Conservation (phyloP, 140 eudicot species). For the Cichorium intybus region DNA sequence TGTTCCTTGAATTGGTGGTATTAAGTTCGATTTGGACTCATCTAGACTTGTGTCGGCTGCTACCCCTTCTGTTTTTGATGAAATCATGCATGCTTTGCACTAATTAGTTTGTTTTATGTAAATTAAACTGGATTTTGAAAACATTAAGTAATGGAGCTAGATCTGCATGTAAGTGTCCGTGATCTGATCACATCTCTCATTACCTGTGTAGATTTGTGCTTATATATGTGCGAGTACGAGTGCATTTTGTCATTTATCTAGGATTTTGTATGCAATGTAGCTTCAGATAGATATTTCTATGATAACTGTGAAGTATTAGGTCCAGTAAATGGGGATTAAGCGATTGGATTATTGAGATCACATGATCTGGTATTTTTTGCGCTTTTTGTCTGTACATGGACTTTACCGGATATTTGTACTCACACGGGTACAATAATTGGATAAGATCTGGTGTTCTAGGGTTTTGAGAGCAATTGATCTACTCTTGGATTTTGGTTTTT, state of each 20-base stretch:
- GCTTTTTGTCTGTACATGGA: background rate
- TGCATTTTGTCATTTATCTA: background rate
- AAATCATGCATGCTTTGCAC: constrained; percentile 4
- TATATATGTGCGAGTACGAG: background rate
- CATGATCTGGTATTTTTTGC: background rate
- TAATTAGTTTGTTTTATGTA: background rate
- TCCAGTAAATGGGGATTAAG: constrained; percentile 3
- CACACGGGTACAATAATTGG: background rate
- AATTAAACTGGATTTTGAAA: background rate
- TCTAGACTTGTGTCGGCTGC: constrained; percentile 3
- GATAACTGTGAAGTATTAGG: background rate
- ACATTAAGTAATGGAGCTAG: background rate
- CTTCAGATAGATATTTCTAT: background rate
- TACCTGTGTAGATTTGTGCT: background rate
- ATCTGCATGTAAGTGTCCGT: constrained; percentile 6
- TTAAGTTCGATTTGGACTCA: constrained; percentile 8
- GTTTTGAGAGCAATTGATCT: constrained; percentile 19
- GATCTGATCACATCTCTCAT: constrained; percentile 8
- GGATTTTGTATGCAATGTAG: constrained; percentile 12
- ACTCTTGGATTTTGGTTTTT: background rate
- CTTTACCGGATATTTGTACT: background rate
- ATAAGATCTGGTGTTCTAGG: constrained; percentile 28
- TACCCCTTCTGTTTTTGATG: background rate
- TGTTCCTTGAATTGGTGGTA: background rate
- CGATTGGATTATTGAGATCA: background rate